phyloP scores from a whole-genome alignment of 306 rosid genomes.

The Vigna unguiculata region DNA sequence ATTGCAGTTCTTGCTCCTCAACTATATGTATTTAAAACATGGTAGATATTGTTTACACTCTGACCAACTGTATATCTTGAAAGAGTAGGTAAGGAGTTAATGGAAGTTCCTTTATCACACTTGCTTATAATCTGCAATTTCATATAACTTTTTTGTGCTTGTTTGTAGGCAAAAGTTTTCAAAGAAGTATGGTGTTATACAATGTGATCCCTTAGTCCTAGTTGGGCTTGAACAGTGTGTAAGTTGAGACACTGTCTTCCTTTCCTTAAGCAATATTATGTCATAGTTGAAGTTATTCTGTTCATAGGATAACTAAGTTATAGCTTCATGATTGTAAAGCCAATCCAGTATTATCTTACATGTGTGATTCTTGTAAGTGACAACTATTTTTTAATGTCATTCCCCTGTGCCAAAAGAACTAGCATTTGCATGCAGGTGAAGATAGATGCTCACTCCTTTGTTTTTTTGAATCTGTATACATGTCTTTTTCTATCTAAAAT shows the following conservation, averaged over 20 bases:
- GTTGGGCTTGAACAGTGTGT: slow-evolving; percentile 83
- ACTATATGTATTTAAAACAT: neutral
- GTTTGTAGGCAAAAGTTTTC: slow-evolving; percentile 68
- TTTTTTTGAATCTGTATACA: neutral
- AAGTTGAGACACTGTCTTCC: slow-evolving; percentile 44
- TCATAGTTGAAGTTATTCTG: slow-evolving; percentile 33
- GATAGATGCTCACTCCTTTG: neutral
- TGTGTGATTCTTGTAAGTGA: neutral
- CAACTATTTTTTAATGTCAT: neutral
- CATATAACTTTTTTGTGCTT: slow-evolving; percentile 46
- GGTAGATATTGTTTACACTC: slow-evolving; percentile 21
- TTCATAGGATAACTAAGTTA: neutral
- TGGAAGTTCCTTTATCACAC: slow-evolving; percentile 30
- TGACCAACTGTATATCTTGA: slow-evolving; percentile 8
- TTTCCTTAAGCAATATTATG: slow-evolving; percentile 17
- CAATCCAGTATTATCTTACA: slow-evolving; percentile 31
- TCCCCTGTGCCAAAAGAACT: neutral
- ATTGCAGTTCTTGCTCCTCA: neutral
- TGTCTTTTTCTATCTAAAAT: slow-evolving; percentile 7
- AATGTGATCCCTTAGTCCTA: slow-evolving; percentile 79
- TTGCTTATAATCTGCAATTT: slow-evolving; percentile 27
- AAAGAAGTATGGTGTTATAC: slow-evolving; percentile 82
- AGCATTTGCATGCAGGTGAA: slow-evolving; percentile 19
- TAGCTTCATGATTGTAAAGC: slow-evolving; percentile 8
- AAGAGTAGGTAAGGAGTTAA: slow-evolving; percentile 32